Evolutionary conservation across 495 filamentous ascomycete genomes (phyloP).

Genomic region (Tuber brumale): DNA sequence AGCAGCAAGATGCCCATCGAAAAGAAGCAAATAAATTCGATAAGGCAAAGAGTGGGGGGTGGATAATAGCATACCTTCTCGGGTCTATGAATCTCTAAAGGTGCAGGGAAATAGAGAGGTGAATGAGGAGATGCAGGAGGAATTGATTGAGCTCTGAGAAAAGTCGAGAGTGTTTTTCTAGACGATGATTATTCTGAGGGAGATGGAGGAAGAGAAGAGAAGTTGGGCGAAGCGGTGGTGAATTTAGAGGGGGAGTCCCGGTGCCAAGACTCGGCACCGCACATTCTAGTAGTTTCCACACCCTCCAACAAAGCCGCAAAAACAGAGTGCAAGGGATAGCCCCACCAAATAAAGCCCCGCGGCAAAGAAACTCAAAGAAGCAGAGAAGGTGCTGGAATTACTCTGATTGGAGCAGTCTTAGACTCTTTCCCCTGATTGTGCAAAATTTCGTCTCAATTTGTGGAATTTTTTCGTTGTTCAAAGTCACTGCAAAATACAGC

Average conservation of each 20-base stretch:
- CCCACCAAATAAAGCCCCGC: conserved; percentile 30
- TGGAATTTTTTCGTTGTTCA: conserved; percentile 8
- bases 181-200: conserved; percentile 14
- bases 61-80: conserved; percentile 30
- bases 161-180: conserved; percentile 17
- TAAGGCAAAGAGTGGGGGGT: conserved; percentile 24
- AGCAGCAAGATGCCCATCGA: not conserved
- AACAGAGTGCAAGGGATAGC: conserved; percentile 18
- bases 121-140: conserved; percentile 23
- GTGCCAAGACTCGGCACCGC: conserved; percentile 28
- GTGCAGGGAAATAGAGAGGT: conserved; percentile 28
- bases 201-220: conserved; percentile 26
- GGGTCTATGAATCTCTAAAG: conserved; percentile 33
- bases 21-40: not conserved
- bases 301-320: conserved; percentile 29
- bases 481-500: conserved; percentile 8
- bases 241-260: conserved; percentile 35
- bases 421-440: not conserved
- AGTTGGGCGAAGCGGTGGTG: conserved; percentile 25
- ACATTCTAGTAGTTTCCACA: conserved; percentile 39
- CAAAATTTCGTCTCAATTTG: conserved; percentile 12
- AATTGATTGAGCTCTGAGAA: conserved; percentile 24
- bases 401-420: not conserved
- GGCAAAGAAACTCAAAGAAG: conserved; percentile 28
- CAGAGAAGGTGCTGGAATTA: conserved; percentile 6